A percentile compares a stretch with the other conserved stretches of the same genome.
Conservation (phyloP, 139 green algal species). For the Ettlia oleoabundans region DNA sequence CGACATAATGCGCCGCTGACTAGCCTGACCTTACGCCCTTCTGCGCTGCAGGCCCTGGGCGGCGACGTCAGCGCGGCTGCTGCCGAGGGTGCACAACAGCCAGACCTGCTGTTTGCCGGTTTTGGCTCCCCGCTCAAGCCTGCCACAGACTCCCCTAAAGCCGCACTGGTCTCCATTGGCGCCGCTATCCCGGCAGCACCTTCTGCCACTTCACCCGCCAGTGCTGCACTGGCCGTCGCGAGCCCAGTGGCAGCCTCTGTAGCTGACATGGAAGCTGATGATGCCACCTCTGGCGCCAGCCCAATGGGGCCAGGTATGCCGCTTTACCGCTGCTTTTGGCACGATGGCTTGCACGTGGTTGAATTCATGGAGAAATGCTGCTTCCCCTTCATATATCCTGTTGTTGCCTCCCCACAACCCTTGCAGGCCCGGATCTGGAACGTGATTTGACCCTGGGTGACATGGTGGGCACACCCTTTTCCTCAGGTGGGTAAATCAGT, state of each 20-base stretch:
- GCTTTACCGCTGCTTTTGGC: too few relatives aligned
- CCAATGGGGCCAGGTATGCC: neutral
- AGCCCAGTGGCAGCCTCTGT: too few relatives aligned
- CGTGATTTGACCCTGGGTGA: conserved; percentile 19
- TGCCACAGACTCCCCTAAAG: neutral
- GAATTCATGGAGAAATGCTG: too few relatives aligned
- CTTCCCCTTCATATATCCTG: too few relatives aligned
- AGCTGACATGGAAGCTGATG: neutral
- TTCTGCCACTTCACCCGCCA: neutral
- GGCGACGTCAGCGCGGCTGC: neutral
- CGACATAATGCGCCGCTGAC: too few relatives aligned
- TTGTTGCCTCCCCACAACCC: neutral
- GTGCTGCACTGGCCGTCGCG: neutral
- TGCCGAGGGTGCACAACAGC: neutral
- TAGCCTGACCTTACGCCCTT: too few relatives aligned
- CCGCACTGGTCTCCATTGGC: neutral
- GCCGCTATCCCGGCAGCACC: neutral
- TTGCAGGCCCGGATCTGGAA: neutral
- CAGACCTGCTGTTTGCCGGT: conserved; percentile 7
- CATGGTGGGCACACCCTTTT: conserved; percentile 7
- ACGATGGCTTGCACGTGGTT: too few relatives aligned
- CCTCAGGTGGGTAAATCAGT: neutral
- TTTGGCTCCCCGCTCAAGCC: conserved; percentile 28
- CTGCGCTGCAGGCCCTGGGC: conserved; percentile 20
- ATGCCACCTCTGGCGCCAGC: neutral